A percentile compares a stretch with the other conserved stretches of the same genome.
Evolutionary conservation across 805 yeast species (phyloP).

Genomic region (Cephaloascus albidus): DNA sequence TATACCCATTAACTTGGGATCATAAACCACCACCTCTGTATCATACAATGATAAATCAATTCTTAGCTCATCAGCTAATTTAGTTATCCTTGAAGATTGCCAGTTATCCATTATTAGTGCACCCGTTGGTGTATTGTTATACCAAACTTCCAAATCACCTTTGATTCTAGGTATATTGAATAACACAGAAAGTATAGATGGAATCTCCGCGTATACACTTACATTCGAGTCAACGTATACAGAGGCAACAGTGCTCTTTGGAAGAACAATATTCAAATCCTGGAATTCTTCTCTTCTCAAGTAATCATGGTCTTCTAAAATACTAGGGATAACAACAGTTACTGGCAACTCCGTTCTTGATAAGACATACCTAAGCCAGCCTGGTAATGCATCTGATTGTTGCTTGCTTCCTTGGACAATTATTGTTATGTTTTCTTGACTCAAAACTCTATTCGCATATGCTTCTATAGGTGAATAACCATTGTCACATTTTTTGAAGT

Average conservation of each 20-base stretch:
- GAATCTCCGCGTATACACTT: not conserved
- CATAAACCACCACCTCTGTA: constrained; percentile 9
- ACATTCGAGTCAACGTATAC: not conserved
- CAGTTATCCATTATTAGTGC: constrained; percentile 5
- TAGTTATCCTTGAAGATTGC: constrained; percentile 9
- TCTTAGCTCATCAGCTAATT: constrained; percentile 1
- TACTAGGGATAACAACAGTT: not conserved
- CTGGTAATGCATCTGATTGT: not conserved
- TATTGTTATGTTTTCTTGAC: not conserved
- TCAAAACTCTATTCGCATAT: not conserved
- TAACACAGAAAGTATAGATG: not conserved
- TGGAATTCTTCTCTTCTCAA: not conserved
- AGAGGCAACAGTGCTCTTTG: not conserved
- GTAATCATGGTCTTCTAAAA: not conserved
- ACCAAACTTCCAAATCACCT: not conserved
- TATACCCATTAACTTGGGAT: constrained; percentile 4
- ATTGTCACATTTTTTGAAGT: not conserved
- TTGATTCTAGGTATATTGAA: not conserved
- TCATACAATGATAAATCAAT: constrained; percentile 4
- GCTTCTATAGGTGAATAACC: not conserved
- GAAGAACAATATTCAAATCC: not conserved
- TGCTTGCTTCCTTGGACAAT: not conserved
- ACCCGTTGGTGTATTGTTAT: not conserved
- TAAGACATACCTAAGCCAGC: not conserved
- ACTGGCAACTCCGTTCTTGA: not conserved